Evolutionary conservation across 495 filamentous ascomycete species (phyloP).

Genomic region (Letharia columbiana): DNA sequence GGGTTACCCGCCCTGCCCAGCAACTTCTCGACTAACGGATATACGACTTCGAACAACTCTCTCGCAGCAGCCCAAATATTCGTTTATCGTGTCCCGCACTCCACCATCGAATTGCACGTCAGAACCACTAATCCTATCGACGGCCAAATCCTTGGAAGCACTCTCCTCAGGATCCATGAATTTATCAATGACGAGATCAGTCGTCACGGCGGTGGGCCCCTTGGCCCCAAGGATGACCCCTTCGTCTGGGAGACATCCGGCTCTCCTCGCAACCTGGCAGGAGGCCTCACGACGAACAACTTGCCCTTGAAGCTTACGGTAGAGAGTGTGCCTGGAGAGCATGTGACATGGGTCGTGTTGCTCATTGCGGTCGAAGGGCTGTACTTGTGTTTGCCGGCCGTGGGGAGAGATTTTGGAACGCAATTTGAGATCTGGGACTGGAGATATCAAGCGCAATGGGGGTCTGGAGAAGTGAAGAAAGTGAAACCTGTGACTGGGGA

Average conservation of each 20-base stretch:
- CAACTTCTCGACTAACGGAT: not conserved
- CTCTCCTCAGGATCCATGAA: slow-evolving; percentile 1
- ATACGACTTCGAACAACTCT: not conserved
- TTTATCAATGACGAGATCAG: not conserved
- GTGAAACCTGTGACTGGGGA: not conserved
- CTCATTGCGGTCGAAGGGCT: slow-evolving; percentile 1
- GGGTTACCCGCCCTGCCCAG: not conserved
- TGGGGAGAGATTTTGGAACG: not conserved
- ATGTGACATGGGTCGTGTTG: slow-evolving; percentile 6
- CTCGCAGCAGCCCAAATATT: not conserved
- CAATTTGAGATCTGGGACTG: slow-evolving; percentile 1
- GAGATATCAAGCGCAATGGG: not conserved
- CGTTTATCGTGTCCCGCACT: slow-evolving; percentile 1
- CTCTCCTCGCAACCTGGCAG: not conserved
- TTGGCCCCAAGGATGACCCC: slow-evolving; percentile 10
- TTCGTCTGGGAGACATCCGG: not conserved
- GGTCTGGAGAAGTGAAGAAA: not conserved
- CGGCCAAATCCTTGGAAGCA: not conserved
- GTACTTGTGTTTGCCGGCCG: not conserved
- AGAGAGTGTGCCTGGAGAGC: not conserved
- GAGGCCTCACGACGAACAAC: not conserved
- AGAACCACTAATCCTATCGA: not conserved
- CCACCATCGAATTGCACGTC: slow-evolving; percentile 6
- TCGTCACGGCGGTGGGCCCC: not conserved
- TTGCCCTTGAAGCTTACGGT: not conserved